Evolutionary conservation across 1,139 yeast species (phyloP).

Genomic region (Kodamaea anthophila): DNA sequence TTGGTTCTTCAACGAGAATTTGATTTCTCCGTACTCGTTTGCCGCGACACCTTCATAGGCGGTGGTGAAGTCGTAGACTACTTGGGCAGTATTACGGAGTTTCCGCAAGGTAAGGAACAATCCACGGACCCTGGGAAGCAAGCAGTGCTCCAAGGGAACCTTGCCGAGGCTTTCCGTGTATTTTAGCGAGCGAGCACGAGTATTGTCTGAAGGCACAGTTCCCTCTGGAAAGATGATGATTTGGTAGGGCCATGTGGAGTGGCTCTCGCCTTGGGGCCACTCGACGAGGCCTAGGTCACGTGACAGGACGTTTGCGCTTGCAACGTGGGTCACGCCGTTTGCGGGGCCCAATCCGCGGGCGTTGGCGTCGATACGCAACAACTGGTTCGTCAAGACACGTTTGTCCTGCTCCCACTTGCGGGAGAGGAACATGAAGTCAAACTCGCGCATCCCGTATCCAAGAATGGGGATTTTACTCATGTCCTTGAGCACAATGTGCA

Average conservation of each 20-base stretch:
- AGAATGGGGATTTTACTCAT: constrained; percentile 66
- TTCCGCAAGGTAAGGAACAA: constrained; percentile 59
- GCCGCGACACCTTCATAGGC: constrained; percentile 68
- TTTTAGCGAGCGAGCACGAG: constrained; percentile 49
- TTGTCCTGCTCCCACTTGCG: constrained; percentile 84
- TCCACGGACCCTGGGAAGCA: constrained; percentile 81
- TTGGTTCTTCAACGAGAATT: constrained; percentile 57
- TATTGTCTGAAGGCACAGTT: constrained; percentile 69
- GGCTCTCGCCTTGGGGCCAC: constrained; percentile 36
- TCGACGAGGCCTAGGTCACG: constrained; percentile 13
- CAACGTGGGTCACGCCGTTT: constrained; percentile 35
- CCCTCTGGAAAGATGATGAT: constrained; percentile 90
- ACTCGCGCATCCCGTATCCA: constrained; percentile 85
- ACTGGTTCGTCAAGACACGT: constrained; percentile 47
- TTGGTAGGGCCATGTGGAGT: constrained; percentile 40
- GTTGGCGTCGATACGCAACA: constrained; percentile 51
- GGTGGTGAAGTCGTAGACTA: constrained; percentile 76
- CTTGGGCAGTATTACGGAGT: constrained; percentile 54
- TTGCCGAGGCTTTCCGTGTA: constrained; percentile 48
- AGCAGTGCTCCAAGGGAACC: constrained; percentile 51
- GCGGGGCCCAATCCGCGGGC: constrained; percentile 49
- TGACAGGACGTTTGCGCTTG: constrained; percentile 16
- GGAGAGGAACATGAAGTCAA: constrained; percentile 69
- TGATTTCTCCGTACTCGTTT: constrained; percentile 71
- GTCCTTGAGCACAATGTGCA: constrained; percentile 76